Base-by-base conservation (phyloP, 768 basidiomycete genomes). In the Pisolithus albus region DNA sequence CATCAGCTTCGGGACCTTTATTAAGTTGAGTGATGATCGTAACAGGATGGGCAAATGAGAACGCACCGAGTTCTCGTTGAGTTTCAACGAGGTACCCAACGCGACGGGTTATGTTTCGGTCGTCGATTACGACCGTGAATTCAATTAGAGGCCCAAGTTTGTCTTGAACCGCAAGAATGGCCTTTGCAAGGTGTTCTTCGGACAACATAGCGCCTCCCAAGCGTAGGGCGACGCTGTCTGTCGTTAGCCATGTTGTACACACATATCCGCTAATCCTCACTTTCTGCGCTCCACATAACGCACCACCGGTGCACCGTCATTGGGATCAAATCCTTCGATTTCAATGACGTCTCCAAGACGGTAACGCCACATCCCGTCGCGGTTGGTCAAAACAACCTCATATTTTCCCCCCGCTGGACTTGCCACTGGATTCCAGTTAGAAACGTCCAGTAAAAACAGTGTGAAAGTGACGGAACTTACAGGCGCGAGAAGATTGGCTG, bases 281-380 rank as follows among this genome's bases (percentile, higher is more conserved):
- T 55, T 51, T 7, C 56, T 51, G 2, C 59, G 61, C 23, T 63
- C 59, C 6, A 63, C 49, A 39, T 51, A 63, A 34, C 53, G 57
- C 28, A 60, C 18, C 9, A 63, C 52, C 3, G 61, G 61, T 19
- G 49, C 42, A 19, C 58, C 61, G n/a, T 62, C 61, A 3, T 16
- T 21, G 1, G 61, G 49, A 41, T 59, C 51, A 47, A 60, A 58
- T 2, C 59, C 61, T 4, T 41, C 38, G 21, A 60, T 21, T 36
- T 62, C 56, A 8, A 60, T 21, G 34, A 62, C 48, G 41, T 62
- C 61, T 3, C 61, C 61, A 3, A 60, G 56, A 13, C 61, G 58
- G n/a, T 63, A 58, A 13, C 58, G 61, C 61, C 61, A 62, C 39
- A 62, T 37, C 5, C 56, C 61, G 23, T 63, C 53, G 7, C 59